Conservation (phyloP, 352 stramenopile genomes). For the Thalassiosira ordinaria region DNA sequence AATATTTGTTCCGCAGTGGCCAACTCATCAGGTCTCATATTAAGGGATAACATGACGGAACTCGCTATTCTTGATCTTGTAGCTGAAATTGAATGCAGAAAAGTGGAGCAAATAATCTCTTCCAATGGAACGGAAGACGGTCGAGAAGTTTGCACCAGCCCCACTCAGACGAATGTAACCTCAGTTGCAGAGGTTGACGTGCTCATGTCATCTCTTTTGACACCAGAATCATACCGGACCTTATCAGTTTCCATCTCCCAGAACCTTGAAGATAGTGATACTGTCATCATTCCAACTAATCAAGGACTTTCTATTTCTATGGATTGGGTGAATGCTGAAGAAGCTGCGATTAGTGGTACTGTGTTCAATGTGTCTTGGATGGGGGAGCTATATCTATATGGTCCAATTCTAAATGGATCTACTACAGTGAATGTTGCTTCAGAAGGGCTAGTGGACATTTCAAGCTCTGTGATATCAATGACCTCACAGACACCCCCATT, state of each 20-base stretch:
- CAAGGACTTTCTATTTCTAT: conserved; percentile 6
- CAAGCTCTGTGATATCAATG: not conserved
- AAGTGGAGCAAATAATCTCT: not conserved
- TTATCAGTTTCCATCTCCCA: not conserved
- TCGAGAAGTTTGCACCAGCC: conserved; percentile 15
- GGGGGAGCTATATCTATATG: conserved; percentile 12
- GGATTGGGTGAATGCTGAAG: not conserved
- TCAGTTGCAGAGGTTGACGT: not conserved
- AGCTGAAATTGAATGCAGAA: conserved; percentile 11
- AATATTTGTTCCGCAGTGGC: conserved; percentile 15
- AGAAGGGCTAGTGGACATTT: conserved; percentile 1
- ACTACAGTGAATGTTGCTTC: not conserved
- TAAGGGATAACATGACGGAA: conserved; percentile 15
- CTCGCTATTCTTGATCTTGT: conserved; percentile 12
- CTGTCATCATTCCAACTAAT: conserved; percentile 10
- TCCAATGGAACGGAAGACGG: not conserved
- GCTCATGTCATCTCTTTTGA: not conserved
- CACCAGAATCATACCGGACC: not conserved
- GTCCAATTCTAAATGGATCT: conserved; percentile 2
- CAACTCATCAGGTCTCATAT: not conserved
- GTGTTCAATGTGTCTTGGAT: conserved; percentile 4
- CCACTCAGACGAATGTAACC: not conserved
- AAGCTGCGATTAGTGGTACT: conserved; percentile 6
- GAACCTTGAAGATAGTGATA: not conserved
- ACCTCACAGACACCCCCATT: not conserved